Percentiles rank a stretch among this genome's conserved stretches.
Conservation (phyloP, 73 alveolate genomes). For the Paramecium sexaurelia region DNA sequence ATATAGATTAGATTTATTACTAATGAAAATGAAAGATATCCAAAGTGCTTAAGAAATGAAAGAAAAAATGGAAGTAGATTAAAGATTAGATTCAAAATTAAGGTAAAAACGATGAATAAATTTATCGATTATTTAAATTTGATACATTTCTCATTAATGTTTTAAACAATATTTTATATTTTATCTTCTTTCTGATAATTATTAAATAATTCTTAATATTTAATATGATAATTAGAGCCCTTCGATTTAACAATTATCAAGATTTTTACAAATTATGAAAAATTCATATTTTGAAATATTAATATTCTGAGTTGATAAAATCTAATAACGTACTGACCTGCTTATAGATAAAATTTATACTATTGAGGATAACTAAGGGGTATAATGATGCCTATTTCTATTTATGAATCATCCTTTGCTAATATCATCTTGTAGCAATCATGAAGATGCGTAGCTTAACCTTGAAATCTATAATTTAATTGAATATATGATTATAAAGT, state of each 20-base stretch:
- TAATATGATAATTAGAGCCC: constrained; percentile 39
- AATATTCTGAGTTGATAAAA: background rate
- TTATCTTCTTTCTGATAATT: background rate
- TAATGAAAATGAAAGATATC: constrained; percentile 49
- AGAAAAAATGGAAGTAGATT: constrained; percentile 60
- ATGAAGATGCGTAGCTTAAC: constrained; percentile 24
- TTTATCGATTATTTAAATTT: background rate
- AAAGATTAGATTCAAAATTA: constrained; percentile 32
- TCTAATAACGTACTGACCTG: background rate
- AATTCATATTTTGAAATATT: background rate
- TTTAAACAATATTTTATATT: background rate
- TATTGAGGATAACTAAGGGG: constrained; percentile 49
- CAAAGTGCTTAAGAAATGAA: constrained; percentile 1
- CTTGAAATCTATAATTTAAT: background rate
- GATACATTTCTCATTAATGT: background rate
- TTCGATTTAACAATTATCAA: background rate
- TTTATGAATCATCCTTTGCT: background rate
- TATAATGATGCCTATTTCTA: constrained; percentile 11
- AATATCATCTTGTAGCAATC: constrained; percentile 42
- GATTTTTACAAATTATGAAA: background rate
- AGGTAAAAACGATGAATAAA: constrained; percentile 11
- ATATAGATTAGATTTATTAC: constrained; percentile 42
- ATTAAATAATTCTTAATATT: background rate
- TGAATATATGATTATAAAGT: background rate
- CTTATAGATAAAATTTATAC: background rate